These are phyloP conservation scores for Verbena officinalis DNA, from an alignment of 257 asterid genomes.

Conservation along the genomic window DNA sequence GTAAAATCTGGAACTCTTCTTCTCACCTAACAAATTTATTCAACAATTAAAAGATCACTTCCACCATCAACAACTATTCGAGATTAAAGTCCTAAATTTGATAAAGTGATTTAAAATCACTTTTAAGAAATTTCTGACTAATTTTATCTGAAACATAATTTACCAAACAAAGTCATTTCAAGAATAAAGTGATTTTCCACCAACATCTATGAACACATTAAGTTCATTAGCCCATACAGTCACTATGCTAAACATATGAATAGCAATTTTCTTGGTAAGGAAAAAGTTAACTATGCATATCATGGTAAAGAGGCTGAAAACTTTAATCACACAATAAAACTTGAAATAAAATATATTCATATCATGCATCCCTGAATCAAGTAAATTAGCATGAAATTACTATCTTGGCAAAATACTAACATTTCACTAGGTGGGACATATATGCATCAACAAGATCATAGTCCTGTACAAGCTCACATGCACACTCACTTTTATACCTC, in stretches of 20 bases:
- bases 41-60: constrained; percentile 22
- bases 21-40: constrained; percentile 54
- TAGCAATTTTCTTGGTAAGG: too few relatives aligned
- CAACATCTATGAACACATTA: constrained; percentile 13
- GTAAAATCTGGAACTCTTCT: constrained; percentile 81
- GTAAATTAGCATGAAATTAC: constrained; percentile 19
- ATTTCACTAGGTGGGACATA: not conserved
- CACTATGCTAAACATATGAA: not conserved
- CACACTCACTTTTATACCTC: constrained; percentile 60
- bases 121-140: not conserved
- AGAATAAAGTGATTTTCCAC: constrained; percentile 1
- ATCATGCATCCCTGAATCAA: not conserved
- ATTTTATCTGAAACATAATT: not conserved
- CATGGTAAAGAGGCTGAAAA: not conserved
- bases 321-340: not conserved
- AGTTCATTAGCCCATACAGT: too few relatives aligned
- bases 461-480: not conserved
- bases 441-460: constrained; percentile 15
- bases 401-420: constrained; percentile 1
- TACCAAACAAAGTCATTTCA: not conserved
- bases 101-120: not conserved
- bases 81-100: constrained; percentile 2
- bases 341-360: not conserved
- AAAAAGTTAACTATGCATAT: not conserved
- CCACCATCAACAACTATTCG: constrained; percentile 22